Evolutionary conservation across 148 eudicot species (phyloP).

Genomic region (Oxyria digyna): DNA sequence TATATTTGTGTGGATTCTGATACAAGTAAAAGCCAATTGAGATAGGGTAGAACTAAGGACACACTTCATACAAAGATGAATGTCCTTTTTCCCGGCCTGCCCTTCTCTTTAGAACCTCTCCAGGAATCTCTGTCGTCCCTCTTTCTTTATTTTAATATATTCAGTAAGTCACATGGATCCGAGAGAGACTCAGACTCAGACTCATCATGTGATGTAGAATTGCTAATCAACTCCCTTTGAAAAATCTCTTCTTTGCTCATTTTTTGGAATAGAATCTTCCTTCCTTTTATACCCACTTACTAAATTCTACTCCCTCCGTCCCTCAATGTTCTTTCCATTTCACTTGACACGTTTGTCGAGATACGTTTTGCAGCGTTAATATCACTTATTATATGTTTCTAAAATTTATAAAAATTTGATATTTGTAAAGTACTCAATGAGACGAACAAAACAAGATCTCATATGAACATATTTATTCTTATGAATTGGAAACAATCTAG

Average conservation of each 20-base stretch:
- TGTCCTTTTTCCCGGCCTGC: constrained; percentile 25
- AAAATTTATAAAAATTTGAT: no score
- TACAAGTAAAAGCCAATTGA: neutral
- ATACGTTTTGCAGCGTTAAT: no score
- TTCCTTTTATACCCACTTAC: neutral
- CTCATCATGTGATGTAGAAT: neutral
- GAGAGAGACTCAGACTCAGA: constrained; percentile 1
- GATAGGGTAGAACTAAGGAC: constrained; percentile 2
- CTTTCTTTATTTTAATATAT: neutral
- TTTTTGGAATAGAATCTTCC: constrained; percentile 8
- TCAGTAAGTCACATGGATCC: constrained; percentile 1
- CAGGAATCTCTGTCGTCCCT: constrained; percentile 8
- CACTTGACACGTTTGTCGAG: no score
- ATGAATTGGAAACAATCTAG: no score
- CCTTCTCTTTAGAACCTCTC: constrained; percentile 4
- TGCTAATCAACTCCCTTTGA: neutral
- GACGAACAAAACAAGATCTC: no score
- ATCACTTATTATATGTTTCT: no score
- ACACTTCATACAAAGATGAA: constrained; percentile 16
- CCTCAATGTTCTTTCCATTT: no score
- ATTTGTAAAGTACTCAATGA: no score
- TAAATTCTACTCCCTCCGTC: neutral
- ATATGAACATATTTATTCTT: no score
- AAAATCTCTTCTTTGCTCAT: neutral
- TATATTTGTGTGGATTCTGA: neutral